These are phyloP conservation scores for Tylopilus sp. DNA, from an alignment of 768 basidiomycete species.

Conservation along the genomic window DNA sequence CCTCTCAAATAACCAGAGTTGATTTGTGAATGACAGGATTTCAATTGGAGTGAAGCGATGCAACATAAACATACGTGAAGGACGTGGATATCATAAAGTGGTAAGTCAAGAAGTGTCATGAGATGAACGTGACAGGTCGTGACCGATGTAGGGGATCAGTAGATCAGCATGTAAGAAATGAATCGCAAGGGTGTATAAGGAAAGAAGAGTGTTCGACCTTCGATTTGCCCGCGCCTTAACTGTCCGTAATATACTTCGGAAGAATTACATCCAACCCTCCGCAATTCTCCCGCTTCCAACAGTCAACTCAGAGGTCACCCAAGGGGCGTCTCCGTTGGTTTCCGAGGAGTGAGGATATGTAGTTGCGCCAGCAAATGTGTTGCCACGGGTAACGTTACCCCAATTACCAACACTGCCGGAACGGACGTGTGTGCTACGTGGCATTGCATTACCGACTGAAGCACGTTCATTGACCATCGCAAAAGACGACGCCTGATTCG, in stretches of 20 bases:
- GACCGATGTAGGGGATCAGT: constrained; percentile 7
- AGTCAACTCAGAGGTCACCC: constrained; percentile 53
- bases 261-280: constrained; percentile 45
- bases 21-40: constrained; percentile 21
- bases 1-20: background rate
- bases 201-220: constrained; percentile 42
- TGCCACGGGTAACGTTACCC: constrained; percentile 58
- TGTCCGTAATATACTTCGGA: constrained; percentile 5
- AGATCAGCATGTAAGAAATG: constrained; percentile 5
- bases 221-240: constrained; percentile 11
- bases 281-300: constrained; percentile 50
- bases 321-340: constrained; percentile 51
- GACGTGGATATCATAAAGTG: constrained; percentile 38
- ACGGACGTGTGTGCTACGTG: constrained; percentile 64
- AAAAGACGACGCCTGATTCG: constrained; percentile 41
- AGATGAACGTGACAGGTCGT: constrained; percentile 23
- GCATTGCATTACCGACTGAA: constrained; percentile 28
- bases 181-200: constrained; percentile 7
- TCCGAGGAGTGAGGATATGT: constrained; percentile 56
- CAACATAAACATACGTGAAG: constrained; percentile 35
- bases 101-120: constrained; percentile 36
- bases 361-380: constrained; percentile 45
- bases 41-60: constrained; percentile 42
- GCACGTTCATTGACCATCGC: constrained; percentile 39
- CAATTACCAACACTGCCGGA: constrained; percentile 82